Evolutionary conservation across 2,329 filamentous ascomycete genomes (phyloP), one percentile per base, ranked within the genome.

Genomic region (Epichloe hybrida): DNA sequence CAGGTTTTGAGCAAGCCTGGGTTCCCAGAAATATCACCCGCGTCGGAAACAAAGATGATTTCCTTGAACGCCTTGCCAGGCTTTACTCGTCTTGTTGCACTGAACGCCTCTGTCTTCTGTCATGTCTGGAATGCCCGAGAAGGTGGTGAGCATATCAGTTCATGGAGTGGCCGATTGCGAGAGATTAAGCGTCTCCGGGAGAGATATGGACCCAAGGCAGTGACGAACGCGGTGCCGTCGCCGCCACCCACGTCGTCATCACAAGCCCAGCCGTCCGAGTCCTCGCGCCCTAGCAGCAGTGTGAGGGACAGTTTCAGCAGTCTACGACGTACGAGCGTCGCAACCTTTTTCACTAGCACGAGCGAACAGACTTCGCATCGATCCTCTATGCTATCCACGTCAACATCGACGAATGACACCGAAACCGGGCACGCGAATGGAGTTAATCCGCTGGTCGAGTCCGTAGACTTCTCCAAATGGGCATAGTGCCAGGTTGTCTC

Each of bases 21-120:
- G 0, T 95, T 97, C 60, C 93, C 93, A 0, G 86, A 91, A 58
- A 87, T 97, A 49, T 96, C 90, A 0, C 87, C 91, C 0, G 89
- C 90, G 0, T 85, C 88, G 0, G 86, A 91, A 55, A 84, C 86
- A 8, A 97, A 97, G 66, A 85, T 97, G 59, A 79, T 98, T 52
- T 90, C 85, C 15, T 78, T 91, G 35, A 83, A 81, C 57, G 88
- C 88, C 12, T 74, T 98, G 8, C 86, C 90, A 0, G 78, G 82
- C 9, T 94, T 96, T 62, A 86, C 96, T 49, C 83, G 93, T 38
- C 81, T 95, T 45, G 73, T 97, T 17, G 88, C 91, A 1, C 78
- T 98, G 55, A 97, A 96, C 62, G 90, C 93, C 0, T 94, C 88
- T 13, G 88, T 97, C 8, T 96, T 97, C 65, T 88, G 86, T 2